Base-by-base conservation (phyloP, 495 filamentous ascomycete species). In the Penicillium daleae region DNA sequence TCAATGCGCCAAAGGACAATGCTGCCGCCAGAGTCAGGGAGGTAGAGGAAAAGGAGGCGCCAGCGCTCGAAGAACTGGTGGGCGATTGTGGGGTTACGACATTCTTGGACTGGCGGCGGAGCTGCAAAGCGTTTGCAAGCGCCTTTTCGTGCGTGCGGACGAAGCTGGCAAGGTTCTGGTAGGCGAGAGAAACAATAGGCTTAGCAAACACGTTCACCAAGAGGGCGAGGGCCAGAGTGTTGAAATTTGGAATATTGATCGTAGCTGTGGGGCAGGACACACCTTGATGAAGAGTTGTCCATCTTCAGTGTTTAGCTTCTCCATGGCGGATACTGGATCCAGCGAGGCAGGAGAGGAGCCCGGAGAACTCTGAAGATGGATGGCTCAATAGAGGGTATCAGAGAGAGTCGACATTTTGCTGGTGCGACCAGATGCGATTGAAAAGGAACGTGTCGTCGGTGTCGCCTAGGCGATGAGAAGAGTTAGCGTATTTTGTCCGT, bases 91-190 rank as follows among this genome's bases (percentile, higher is more conserved):
- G 50, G 84, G 83, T 51, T 82, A 77, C 54, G 81, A 40, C 88
- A 88, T 92, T 88, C 61, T 76, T 75, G 17, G 78, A 83, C 66
- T 92, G 90, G 59, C 88, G 85, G 68, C 86, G 87, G 57, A 93
- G 82, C 73, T 97, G 95, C 35, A 97, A 82, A 63, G 95, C 94
- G 78, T 98, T 98, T 65, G 95, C 95, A 61, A 99, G 86, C 27
- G 92, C 95, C 79, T 96, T 97, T 75, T 99, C 95, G 78, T 99
- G 92, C 35, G 93, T 97, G 59, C 94, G 91, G 73, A 99, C 92
- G 78, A 96, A 98, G 74, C 88, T 89, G 65, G 94, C 93, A 64
- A 99, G 85, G 80, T 95, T 95, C 93, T 97, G 63, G 24, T 32
- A 26, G 0, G 22, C 7, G 24, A 42, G 24, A 42, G 55, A 39